These are phyloP conservation scores for Colletotrichum truncatum DNA, from an alignment of 2,329 filamentous ascomycete species.

Conservation along the genomic window DNA sequence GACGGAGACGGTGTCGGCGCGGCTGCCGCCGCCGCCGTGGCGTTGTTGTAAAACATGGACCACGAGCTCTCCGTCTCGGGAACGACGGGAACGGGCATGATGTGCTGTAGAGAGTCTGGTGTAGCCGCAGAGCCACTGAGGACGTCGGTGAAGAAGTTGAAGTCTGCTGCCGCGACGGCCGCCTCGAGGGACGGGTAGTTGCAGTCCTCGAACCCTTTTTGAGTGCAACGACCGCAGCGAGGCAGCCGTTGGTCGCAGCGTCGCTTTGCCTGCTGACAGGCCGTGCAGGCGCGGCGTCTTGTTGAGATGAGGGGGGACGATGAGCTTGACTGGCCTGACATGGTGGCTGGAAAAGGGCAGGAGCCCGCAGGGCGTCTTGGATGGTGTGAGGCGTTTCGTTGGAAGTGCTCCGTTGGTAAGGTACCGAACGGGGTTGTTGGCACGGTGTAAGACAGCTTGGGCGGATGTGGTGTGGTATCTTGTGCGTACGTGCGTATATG, in stretches of 20 bases:
- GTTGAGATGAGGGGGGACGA: slow-evolving; percentile 31
- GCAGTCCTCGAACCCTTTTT: slow-evolving; percentile 35
- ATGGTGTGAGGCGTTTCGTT: neutral
- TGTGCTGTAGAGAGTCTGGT: slow-evolving; percentile 23
- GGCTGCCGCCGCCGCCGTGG: slow-evolving; percentile 4
- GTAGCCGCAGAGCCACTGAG: slow-evolving; percentile 27
- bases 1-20: slow-evolving; percentile 14
- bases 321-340: slow-evolving; percentile 29
- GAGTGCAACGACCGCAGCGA: slow-evolving; percentile 42
- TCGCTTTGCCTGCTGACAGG: slow-evolving; percentile 46
- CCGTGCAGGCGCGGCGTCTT: slow-evolving; percentile 43
- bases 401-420: neutral
- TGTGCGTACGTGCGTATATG: neutral
- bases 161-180: slow-evolving; percentile 30
- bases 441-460: neutral
- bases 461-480: neutral
- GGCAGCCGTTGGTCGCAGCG: slow-evolving; percentile 46
- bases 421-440: neutral
- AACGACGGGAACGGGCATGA: slow-evolving; percentile 20
- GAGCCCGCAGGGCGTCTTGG: neutral
- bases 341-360: slow-evolving; percentile 12
- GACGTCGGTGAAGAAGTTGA: slow-evolving; percentile 39
- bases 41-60: slow-evolving; percentile 28
- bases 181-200: slow-evolving; percentile 35
- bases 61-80: slow-evolving; percentile 23